These are phyloP conservation scores for Teratosphaeria nubilosa DNA, from an alignment of 2,329 filamentous ascomycete species.

Conservation along the genomic window DNA sequence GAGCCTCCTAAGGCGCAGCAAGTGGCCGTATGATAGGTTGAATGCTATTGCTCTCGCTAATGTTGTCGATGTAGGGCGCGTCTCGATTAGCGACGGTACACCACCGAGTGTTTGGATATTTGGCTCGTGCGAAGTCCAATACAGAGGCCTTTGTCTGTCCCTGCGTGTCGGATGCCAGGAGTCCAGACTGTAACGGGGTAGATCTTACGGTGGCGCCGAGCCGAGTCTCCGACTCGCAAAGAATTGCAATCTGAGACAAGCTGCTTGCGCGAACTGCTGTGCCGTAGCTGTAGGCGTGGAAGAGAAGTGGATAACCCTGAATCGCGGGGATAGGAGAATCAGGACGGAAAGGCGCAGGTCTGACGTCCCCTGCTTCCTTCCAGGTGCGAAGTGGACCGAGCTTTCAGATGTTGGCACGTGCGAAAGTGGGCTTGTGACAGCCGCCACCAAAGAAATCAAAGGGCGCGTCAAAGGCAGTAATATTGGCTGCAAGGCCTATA, in stretches of 20 bases:
- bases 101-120: background rate
- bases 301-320: background rate
- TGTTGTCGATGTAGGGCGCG: background rate
- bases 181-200: background rate
- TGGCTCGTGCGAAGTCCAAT: background rate
- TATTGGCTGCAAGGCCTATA: background rate
- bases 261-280: background rate
- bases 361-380: background rate
- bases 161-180: background rate
- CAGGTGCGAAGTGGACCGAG: background rate
- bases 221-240: background rate
- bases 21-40: background rate
- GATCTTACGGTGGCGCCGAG: background rate
- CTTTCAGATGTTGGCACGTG: background rate
- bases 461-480: background rate
- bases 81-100: background rate
- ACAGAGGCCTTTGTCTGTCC: background rate
- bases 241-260: background rate
- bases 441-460: background rate
- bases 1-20: background rate
- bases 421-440: background rate
- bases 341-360: background rate
- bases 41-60: background rate
- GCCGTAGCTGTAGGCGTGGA: background rate
- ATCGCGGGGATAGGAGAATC: background rate